Conservation (phyloP, 495 filamentous ascomycete species). For the Ascobolus immersus region DNA sequence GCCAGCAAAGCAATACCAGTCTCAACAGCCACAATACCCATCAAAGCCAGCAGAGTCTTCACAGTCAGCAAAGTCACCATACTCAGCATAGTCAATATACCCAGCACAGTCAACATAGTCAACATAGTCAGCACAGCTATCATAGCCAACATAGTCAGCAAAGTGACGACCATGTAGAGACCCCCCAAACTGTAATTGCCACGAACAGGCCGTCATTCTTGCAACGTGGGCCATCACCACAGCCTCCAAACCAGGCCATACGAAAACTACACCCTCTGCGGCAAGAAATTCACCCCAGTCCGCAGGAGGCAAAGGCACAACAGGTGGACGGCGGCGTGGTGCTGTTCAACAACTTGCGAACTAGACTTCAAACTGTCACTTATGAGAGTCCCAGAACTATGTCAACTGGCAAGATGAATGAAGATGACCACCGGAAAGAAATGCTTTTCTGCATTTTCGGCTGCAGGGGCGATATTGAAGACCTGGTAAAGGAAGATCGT, state of each 20-base stretch:
- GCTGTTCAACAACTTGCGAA: constrained; percentile 22
- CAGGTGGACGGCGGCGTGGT: constrained; percentile 32
- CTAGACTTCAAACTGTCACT: constrained; percentile 10
- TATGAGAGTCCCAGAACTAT: constrained; percentile 19
- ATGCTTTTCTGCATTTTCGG: constrained; percentile 93
- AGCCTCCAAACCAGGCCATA: not conserved
- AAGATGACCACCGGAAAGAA: constrained; percentile 64
- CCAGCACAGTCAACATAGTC: not conserved
- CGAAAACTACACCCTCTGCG: constrained; percentile 27
- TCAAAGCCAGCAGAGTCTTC: not conserved
- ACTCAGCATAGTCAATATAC: not conserved
- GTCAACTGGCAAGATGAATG: constrained; percentile 39
- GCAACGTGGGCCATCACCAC: not conserved
- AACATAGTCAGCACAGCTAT: not conserved
- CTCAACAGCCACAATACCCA: too few relatives aligned
- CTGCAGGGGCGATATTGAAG: constrained; percentile 67
- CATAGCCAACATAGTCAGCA: not conserved
- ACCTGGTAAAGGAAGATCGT: constrained; percentile 63
- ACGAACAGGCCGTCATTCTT: not conserved
- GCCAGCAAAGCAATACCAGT: too few relatives aligned
- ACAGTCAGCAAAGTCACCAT: not conserved
- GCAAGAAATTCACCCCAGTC: constrained; percentile 49
- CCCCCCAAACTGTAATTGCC: not conserved
- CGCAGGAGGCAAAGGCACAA: constrained; percentile 21
- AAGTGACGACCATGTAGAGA: not conserved